Evolutionary conservation across 2,329 filamentous ascomycete genomes (phyloP), one percentile per base, ranked within the genome.

Genomic region (Exophiala sp.): DNA sequence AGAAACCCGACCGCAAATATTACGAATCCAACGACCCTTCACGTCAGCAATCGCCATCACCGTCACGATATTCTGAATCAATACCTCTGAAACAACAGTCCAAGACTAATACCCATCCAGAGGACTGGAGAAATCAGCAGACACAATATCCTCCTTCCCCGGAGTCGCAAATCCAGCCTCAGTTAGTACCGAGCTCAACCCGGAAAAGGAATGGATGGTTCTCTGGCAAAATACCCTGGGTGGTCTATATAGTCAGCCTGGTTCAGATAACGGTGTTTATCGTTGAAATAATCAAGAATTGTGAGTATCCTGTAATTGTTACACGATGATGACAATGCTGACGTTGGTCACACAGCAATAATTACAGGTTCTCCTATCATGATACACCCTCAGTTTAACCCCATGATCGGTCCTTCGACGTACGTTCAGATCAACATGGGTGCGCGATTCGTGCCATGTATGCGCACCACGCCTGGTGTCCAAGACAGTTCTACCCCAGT

Each of bases 361-460:
- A 74, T 91, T 29, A 96, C 92, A 1, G 88, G 88, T 50, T 86
- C 87, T 0, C 82, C 74, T 3, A 77, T 78, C 50, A 72, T 77
- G 74, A 91, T 85, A 48, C 82, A 92, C 52, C 94, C 94, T 1
- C 80, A 79, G 12, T 95, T 99, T 75, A 99, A 97, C 73, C 88
- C 89, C 54, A 96, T 99, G 90, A 96, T 99, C 66, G 94, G 94
- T 0, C 94, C 94, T 1, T 96, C 91, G 4, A 82, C 86, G 1
- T 89, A 90, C 63, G 84, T 97, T 20, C 83, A 95, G 65, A 96
- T 97, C 75, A 95, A 95, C 71, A 96, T 99, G 89, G 94, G 94
- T 54, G 89, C 91, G 38, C 86, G 94, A 58, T 99, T 89, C 68
- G 83, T 88, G 2, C 89, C 91, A 5, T 99, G 94, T 72, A 99